A percentile compares a stretch with the other conserved stretches of the same genome.
Conservation (phyloP, 2,329 filamentous ascomycete species). For the Apiospora marii region DNA sequence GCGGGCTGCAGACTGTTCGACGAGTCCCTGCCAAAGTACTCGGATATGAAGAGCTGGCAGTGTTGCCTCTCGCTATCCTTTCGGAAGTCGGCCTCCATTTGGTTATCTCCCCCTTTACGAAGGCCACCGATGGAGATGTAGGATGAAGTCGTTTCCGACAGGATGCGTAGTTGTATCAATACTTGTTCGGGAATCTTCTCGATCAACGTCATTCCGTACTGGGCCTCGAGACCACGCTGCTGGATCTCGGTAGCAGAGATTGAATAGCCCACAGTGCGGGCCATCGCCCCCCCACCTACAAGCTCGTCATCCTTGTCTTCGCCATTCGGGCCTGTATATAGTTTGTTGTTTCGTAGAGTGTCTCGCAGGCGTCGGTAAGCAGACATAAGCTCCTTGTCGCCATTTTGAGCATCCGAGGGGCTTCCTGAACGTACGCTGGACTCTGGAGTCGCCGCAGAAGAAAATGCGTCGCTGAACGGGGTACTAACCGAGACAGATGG, state of each 20-base stretch:
- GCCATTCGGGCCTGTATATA: constrained; percentile 42
- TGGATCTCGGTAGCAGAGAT: constrained; percentile 91
- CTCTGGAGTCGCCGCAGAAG: constrained; percentile 47
- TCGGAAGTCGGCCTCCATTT: constrained; percentile 71
- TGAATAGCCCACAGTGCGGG: constrained; percentile 78
- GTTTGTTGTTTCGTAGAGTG: constrained; percentile 63
- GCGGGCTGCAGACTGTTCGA: constrained; percentile 50
- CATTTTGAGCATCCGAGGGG: constrained; percentile 46
- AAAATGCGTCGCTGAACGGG: constrained; percentile 53
- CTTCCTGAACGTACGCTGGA: constrained; percentile 44
- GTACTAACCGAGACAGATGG: constrained; percentile 47
- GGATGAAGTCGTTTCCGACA: constrained; percentile 87
- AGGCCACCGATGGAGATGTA: constrained; percentile 82
- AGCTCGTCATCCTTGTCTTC: constrained; percentile 53
- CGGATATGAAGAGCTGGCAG: constrained; percentile 75
- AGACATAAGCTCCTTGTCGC: constrained; percentile 61
- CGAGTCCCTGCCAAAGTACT: constrained; percentile 55
- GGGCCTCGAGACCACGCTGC: constrained; percentile 82
- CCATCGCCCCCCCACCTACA: constrained; percentile 64
- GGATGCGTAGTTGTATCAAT: constrained; percentile 84
- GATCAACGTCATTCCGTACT: constrained; percentile 76
- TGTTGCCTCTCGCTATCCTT: constrained; percentile 76
- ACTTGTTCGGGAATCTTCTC: constrained; percentile 85
- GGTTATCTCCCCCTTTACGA: constrained; percentile 64
- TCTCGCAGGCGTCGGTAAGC: constrained; percentile 69